phyloP scores from a whole-genome alignment of 371 early-diverging fungal species.

The Rhizopus microsporus region DNA sequence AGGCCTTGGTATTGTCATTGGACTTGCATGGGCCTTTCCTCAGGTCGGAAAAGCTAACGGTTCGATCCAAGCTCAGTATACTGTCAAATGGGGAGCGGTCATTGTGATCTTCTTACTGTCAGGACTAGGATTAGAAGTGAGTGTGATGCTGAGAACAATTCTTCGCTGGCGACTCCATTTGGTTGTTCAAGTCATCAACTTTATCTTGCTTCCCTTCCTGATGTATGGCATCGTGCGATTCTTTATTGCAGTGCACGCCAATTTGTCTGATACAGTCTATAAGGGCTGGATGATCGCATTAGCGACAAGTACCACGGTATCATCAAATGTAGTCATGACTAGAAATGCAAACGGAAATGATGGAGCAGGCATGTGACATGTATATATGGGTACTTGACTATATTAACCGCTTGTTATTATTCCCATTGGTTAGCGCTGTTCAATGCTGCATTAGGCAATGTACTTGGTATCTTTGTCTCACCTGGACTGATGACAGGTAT shows the following conservation, averaged over 20 bases:
- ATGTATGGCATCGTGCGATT: conserved; percentile 60
- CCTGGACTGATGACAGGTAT: conserved; percentile 63
- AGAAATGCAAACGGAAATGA: conserved; percentile 72
- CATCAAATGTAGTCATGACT: conserved; percentile 81
- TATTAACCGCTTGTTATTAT: too few relatives aligned
- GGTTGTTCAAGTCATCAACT: conserved; percentile 64
- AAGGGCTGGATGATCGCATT: conserved; percentile 70
- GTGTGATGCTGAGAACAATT: conserved; percentile 57
- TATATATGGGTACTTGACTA: too few relatives aligned
- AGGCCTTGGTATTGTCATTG: conserved; percentile 65
- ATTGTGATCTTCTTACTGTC: conserved; percentile 72
- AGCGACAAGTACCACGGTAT: conserved; percentile 75
- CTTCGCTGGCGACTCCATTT: conserved; percentile 65
- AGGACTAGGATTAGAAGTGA: conserved; percentile 67
- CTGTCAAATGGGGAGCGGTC: conserved; percentile 69
- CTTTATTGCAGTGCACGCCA: conserved; percentile 45
- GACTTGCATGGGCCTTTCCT: conserved; percentile 67
- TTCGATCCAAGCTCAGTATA: conserved; percentile 63
- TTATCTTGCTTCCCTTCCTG: conserved; percentile 62
- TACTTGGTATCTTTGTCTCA: conserved; percentile 68
- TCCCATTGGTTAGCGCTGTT: conserved; percentile 47
- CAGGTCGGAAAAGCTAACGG: conserved; percentile 64
- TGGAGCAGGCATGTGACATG: conserved; percentile 39
- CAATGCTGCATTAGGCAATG: conserved; percentile 73
- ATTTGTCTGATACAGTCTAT: conserved; percentile 55